Base-by-base conservation (phyloP, 768 basidiomycete species). In the Russula ochroleuca region DNA sequence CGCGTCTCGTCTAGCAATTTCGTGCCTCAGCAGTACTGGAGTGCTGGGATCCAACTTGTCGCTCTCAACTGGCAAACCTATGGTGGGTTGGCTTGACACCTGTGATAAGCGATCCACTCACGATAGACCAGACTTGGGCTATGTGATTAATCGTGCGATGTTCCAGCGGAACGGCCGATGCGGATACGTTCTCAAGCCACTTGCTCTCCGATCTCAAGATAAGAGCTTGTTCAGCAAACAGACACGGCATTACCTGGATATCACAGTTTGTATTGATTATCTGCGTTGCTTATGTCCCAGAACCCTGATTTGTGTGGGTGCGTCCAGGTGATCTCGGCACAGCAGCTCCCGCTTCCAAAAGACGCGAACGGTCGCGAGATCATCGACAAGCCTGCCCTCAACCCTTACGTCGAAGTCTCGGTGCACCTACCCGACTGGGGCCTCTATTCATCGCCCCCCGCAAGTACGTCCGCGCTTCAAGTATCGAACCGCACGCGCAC, bases 1-100 rank as follows among this genome's bases (percentile, higher is more conserved):
- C 77, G 95, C 43, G 78, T 98, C 38, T 86, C 79, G 63, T 94
- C 90, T 67, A 85, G 85, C 25, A 98, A 98, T 71, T 98, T 88
- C 69, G 82, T 89, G 65, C 95, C 95, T 8, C 87, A 94, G 74
- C 81, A 85, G 19, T 94, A 85, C 72, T 99, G 96, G 96, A 84
- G 85, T 0, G 85, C 85, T 2, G 96, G 96, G 0, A 83, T 85
- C 14, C 95, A 98, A 73, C 75, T 98, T 6, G 94, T 94, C 0
- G 94, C 96, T 9, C 81, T 99, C 59, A 99, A 99, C 74, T 98
- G 94, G 94, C 96, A 99, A 75, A 98, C 94, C 0, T 87, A 87
- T 68, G 94, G 94, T 95, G 71, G 60, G 86, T 78, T 21, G 17
- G 8, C 31, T 23, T 43, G 37, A 23, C 17, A 19, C 15, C 41